A percentile compares a stretch with the other conserved stretches of the same genome.
Evolutionary conservation across 768 basidiomycete species (phyloP).

Genomic region (Phlegmacium glaucopus): DNA sequence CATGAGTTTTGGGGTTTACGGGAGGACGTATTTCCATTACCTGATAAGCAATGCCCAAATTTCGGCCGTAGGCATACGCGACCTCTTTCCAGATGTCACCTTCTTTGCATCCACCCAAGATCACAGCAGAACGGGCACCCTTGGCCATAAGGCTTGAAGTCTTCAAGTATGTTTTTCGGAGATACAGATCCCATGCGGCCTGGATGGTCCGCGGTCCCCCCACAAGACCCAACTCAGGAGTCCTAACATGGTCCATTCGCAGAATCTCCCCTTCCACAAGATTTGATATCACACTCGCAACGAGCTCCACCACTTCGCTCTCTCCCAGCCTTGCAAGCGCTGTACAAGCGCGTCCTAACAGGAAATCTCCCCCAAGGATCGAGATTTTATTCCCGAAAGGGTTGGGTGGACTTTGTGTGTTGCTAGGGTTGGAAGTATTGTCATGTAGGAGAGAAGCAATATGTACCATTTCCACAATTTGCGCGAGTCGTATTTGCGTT

Average conservation of each 20-base stretch:
- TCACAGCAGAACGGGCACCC: slow-evolving; percentile 75
- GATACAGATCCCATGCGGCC: slow-evolving; percentile 72
- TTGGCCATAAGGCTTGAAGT: slow-evolving; percentile 92
- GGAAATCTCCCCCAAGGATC: slow-evolving; percentile 93
- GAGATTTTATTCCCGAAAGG: slow-evolving; percentile 89
- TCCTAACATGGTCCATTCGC: slow-evolving; percentile 59
- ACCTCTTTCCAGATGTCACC: slow-evolving; percentile 85
- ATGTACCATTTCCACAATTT: slow-evolving; percentile 98
- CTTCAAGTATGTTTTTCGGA: slow-evolving; percentile 70
- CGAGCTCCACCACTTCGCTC: slow-evolving; percentile 88
- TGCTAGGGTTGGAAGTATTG: slow-evolving; percentile 71
- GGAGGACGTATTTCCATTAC: slow-evolving; percentile 16
- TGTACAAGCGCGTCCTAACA: slow-evolving; percentile 87
- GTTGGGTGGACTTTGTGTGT: slow-evolving; percentile 36
- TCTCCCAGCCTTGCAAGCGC: slow-evolving; percentile 85
- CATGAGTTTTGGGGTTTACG: slow-evolving; percentile 4
- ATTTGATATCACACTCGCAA: slow-evolving; percentile 89
- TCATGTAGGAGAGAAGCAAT: slow-evolving; percentile 93
- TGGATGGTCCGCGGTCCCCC: slow-evolving; percentile 27
- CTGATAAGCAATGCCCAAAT: slow-evolving; percentile 79
- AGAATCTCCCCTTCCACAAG: slow-evolving; percentile 96
- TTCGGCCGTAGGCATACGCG: slow-evolving; percentile 88
- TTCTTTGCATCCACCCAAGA: slow-evolving; percentile 78
- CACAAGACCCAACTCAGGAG: slow-evolving; percentile 31
- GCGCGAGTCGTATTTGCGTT: slow-evolving; percentile 87